Percentiles rank a stretch among this genome's conserved stretches.
Conservation (phyloP, 106 monocot species). For the Dendrobium catenatum region DNA sequence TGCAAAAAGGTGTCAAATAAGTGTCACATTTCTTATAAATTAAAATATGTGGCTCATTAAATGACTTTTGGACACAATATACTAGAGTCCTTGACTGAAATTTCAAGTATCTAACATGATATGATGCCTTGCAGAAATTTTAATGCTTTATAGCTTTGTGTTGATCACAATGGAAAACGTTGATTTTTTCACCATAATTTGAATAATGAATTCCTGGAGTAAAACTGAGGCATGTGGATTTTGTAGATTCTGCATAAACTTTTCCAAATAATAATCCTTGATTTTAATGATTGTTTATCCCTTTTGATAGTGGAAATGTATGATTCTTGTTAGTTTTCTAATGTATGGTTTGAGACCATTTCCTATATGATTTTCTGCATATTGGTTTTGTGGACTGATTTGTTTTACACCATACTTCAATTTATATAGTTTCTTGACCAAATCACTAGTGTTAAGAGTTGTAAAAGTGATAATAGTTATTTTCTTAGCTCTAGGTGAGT, state of each 20-base stretch:
- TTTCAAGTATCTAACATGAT: not conserved
- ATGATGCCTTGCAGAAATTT: not conserved
- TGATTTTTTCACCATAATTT: not conserved
- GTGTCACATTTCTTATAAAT: not conserved
- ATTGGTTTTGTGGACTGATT: not conserved
- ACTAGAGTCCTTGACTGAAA: not conserved
- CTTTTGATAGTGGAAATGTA: not conserved
- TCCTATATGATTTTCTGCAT: not conserved
- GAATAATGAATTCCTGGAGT: not conserved
- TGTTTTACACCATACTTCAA: not conserved
- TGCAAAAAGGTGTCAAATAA: not conserved
- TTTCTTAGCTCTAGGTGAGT: not conserved
- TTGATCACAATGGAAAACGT: not conserved
- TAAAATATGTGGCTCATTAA: not conserved
- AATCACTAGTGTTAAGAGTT: not conserved
- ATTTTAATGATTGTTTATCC: not conserved
- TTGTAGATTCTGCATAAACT: not conserved
- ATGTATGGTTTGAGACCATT: not conserved
- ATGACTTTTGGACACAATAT: not conserved
- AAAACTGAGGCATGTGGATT: not conserved
- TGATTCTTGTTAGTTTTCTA: not conserved
- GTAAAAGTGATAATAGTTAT: not conserved
- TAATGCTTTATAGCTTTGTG: not conserved
- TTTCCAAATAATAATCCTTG: not conserved
- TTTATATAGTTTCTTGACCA: not conserved